Conservation (phyloP, 495 filamentous ascomycete species). For the Tuber magnatum region DNA sequence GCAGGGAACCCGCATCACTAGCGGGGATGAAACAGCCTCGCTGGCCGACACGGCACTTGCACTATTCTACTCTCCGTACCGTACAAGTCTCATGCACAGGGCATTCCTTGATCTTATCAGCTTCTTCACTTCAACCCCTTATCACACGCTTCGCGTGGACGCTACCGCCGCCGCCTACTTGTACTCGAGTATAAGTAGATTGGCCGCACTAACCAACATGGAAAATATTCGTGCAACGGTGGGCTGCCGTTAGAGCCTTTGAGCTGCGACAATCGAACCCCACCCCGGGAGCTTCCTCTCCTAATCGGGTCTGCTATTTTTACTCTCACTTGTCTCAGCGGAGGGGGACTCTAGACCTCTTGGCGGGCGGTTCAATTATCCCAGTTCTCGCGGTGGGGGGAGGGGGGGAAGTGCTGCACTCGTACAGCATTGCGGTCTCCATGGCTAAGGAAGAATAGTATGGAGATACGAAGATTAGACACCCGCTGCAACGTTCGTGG, state of each 20-base stretch:
- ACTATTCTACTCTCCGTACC: background rate
- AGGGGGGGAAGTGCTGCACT: no score
- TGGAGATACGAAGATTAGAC: background rate
- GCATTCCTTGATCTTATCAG: background rate
- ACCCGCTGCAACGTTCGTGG: background rate
- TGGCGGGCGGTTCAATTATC: background rate
- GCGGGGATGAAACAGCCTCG: background rate
- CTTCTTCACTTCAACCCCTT: background rate
- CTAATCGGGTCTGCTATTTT: background rate
- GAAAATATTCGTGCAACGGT: background rate
- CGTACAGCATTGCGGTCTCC: background rate
- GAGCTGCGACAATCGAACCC: background rate
- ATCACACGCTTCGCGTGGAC: background rate
- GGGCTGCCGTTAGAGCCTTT: background rate
- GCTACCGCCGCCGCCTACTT: background rate
- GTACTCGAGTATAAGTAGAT: no score
- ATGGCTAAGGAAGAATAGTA: background rate
- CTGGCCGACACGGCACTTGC: background rate
- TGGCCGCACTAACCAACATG: background rate
- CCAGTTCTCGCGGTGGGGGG: background rate
- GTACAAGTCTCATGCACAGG: background rate
- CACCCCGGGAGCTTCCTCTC: background rate
- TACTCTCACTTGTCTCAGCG: background rate
- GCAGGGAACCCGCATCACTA: background rate
- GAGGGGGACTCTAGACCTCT: no score